Base-by-base conservation (phyloP, 2,329 filamentous ascomycete genomes). In the Aspergillus pseudoviridinutans region DNA sequence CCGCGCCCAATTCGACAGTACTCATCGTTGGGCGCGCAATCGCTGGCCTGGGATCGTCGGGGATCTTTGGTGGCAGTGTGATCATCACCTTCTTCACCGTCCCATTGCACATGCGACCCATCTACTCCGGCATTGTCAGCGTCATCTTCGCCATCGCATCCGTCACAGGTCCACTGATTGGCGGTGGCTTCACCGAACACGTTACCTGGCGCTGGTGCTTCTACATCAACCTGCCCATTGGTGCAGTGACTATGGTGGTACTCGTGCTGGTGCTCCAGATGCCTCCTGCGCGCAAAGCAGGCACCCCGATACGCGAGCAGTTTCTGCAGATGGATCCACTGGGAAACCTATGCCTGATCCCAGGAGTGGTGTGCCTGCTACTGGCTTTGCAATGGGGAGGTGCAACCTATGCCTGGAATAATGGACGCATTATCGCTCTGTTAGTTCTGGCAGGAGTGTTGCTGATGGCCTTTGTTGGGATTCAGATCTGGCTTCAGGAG, bases 221-320 rank as follows among this genome's bases (percentile, higher is more conserved):
- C 67, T 80, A 78, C 60, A 81, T 82, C 67, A 82, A 84, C 58
- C 66, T 83, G 1, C 80, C 80, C 0, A 74, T 83, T 41, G 64
- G 64, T 4, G 58, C 57, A 4, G 42, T 58, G 1, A 53, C 22
- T 64, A 28, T 66, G 53, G n/a, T 12, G 22, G 59, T 9, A 58
- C 55, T 49, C 17, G 6, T n/a, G 7, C 14, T 28, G 8, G 38
- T 12, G 10, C n/a, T 25, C 9, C 28, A 25, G 14, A 25, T 49
- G 29, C 29, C 22, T 49, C 12, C 51, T 52, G 9, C 47, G 50
- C 12, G 35, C 46, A 14, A 49, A 22, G 53, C 47, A n/a, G n/a
- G 32, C 20, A 22, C 32, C n/a, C 25, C 20, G 6, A 17, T 22
- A 9, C 35, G 35, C 12, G 35, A 41, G 25, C 38, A 53, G 22